A percentile compares a stretch with the other conserved stretches of the same genome.
phyloP scores from a whole-genome alignment of 352 stramenopile species.

The Phytophthora pistaciae region DNA sequence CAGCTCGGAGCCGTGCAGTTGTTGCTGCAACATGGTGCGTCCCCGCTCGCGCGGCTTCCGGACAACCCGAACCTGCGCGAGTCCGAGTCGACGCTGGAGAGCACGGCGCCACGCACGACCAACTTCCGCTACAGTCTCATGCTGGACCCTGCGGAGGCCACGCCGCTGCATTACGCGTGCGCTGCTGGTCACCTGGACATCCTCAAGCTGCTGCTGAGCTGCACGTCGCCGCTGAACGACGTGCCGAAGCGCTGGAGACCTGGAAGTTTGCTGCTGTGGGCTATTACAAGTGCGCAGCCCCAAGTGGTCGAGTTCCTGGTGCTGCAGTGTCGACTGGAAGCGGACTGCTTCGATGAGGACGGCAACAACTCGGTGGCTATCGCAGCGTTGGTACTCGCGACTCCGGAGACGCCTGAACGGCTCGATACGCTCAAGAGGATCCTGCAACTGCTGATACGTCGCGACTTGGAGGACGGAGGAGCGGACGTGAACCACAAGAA shows the following conservation, averaged over 20 bases:
- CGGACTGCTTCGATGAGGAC: constrained; percentile 76
- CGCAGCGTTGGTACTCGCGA: constrained; percentile 52
- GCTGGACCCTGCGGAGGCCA: constrained; percentile 62
- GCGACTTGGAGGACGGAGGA: constrained; percentile 23
- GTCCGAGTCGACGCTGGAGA: constrained; percentile 47
- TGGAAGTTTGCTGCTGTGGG: constrained; percentile 74
- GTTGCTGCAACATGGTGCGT: constrained; percentile 60
- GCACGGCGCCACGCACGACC: constrained; percentile 52
- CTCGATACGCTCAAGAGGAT: constrained; percentile 29
- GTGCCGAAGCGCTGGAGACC: constrained; percentile 34
- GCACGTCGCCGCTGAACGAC: constrained; percentile 10
- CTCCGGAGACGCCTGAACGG: constrained; percentile 13
- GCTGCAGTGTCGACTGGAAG: constrained; percentile 53
- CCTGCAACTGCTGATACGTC: constrained; percentile 41
- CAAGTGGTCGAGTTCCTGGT: constrained; percentile 59
- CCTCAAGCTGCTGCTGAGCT: constrained; percentile 62
- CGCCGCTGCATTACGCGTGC: constrained; percentile 74
- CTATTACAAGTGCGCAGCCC: constrained; percentile 56
- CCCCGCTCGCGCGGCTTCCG: constrained; percentile 45
- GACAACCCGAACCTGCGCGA: constrained; percentile 21
- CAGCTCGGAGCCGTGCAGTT: constrained; percentile 58
- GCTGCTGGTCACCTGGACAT: constrained; percentile 62
- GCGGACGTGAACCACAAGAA: constrained; percentile 81
- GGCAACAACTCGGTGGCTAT: constrained; percentile 75
- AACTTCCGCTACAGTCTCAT: constrained; percentile 72